Evolutionary conservation across 352 stramenopile genomes (phyloP).

Genomic region (Phytopythium sindhum): DNA sequence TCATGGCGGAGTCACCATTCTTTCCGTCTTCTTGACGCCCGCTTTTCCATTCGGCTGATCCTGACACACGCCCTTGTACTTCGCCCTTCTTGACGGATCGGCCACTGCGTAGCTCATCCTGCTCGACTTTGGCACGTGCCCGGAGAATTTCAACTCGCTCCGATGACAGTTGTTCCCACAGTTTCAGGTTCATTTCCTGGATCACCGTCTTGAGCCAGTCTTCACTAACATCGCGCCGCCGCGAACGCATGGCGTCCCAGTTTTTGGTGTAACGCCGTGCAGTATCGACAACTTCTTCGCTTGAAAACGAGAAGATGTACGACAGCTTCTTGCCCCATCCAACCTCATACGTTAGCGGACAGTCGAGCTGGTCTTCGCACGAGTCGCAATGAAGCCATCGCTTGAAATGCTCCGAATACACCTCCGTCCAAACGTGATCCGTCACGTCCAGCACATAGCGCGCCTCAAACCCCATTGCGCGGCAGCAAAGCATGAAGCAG

Average conservation of each 20-base stretch:
- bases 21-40: slow-evolving; percentile 64
- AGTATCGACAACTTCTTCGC: slow-evolving; percentile 90
- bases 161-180: slow-evolving; percentile 24
- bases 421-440: slow-evolving; percentile 95
- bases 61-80: slow-evolving; percentile 70
- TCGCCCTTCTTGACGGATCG: slow-evolving; percentile 38
- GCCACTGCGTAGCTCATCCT: slow-evolving; percentile 36
- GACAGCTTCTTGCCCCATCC: slow-evolving; percentile 94
- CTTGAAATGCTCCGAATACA: slow-evolving; percentile 74
- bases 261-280: slow-evolving; percentile 76
- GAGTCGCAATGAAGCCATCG: slow-evolving; percentile 93
- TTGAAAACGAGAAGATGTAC: slow-evolving; percentile 89
- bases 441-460: slow-evolving; percentile 93
- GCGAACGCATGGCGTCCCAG: slow-evolving; percentile 57
- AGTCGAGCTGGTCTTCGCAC: slow-evolving; percentile 93
- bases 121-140: slow-evolving; percentile 32
- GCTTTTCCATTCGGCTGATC: slow-evolving; percentile 76
- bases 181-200: slow-evolving; percentile 38
- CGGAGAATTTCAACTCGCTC: slow-evolving; percentile 36
- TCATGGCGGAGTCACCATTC: background rate
- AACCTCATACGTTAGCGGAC: slow-evolving; percentile 92
- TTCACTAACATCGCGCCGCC: slow-evolving; percentile 67
- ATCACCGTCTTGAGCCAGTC: slow-evolving; percentile 55
- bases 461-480: slow-evolving; percentile 87
- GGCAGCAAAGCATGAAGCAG: slow-evolving; percentile 90